phyloP scores from a whole-genome alignment of 176 grass and related monocot genomes.

The Phoenix roebelenii region DNA sequence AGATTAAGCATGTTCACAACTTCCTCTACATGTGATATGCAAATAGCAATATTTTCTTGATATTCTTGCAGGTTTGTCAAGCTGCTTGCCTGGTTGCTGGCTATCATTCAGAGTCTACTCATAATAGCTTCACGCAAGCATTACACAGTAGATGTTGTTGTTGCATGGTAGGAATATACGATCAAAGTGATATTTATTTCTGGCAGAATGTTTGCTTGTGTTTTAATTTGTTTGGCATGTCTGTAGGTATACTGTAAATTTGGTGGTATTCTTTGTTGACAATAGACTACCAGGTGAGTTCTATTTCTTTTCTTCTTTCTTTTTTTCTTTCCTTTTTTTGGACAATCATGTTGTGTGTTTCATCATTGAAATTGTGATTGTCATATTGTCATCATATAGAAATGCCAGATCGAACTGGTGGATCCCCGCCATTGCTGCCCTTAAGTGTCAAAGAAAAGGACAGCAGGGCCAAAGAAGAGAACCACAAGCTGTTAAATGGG shows the following conservation, averaged over 20 bases:
- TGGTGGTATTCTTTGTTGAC: constrained; percentile 89
- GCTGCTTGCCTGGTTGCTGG: constrained; percentile 69
- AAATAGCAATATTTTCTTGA: too few species aligned
- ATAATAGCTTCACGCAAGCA: constrained; percentile 96
- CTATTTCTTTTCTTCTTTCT: neutral
- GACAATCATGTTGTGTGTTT: neutral
- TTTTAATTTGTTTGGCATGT: constrained; percentile 8
- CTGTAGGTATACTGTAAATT: constrained; percentile 90
- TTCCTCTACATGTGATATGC: too few species aligned
- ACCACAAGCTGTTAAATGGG: constrained; percentile 64
- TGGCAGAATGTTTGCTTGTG: neutral
- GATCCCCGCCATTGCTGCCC: constrained; percentile 53
- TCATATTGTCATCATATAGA: constrained; percentile 30
- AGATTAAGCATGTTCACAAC: too few species aligned
- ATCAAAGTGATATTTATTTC: neutral
- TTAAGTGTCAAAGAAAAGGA: constrained; percentile 70
- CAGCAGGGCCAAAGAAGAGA: constrained; percentile 48
- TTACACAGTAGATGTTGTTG: constrained; percentile 88
- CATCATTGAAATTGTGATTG: neutral
- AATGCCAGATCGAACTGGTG: constrained; percentile 80
- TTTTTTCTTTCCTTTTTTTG: neutral
- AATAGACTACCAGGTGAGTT: constrained; percentile 65
- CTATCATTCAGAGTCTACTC: constrained; percentile 86
- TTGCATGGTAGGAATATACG: constrained; percentile 63
- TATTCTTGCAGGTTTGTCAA: constrained; percentile 58